Evolutionary conservation across 495 filamentous ascomycete genomes (phyloP).

Genomic region (Cercophora newfieldiana): DNA sequence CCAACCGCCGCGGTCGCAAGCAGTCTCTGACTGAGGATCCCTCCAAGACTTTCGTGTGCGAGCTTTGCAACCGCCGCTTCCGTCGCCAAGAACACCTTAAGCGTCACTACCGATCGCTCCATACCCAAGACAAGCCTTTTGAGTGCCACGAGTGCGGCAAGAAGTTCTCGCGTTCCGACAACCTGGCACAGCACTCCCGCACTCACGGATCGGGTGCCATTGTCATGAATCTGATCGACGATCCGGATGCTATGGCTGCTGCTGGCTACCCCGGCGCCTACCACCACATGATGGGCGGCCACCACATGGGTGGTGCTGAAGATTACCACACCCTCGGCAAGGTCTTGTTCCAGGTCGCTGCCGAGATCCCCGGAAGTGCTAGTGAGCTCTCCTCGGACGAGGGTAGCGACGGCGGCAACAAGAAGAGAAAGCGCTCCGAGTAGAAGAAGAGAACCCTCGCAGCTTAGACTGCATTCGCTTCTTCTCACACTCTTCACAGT

Average conservation of each 20-base stretch:
- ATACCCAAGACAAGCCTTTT: slow-evolving; percentile 98
- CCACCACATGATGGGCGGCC: slow-evolving; percentile 26
- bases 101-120: slow-evolving; percentile 96
- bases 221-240: slow-evolving; percentile 83
- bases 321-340: slow-evolving; percentile 65
- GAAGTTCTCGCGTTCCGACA: slow-evolving; percentile 98
- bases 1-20: slow-evolving; percentile 95
- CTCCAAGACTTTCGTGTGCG: slow-evolving; percentile 97
- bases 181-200: slow-evolving; percentile 91
- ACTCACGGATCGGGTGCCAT: slow-evolving; percentile 91
- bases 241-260: slow-evolving; percentile 53
- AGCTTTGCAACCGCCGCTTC: slow-evolving; percentile 94
- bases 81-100: slow-evolving; percentile 98
- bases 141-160: slow-evolving; percentile 97
- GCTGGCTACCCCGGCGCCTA: slow-evolving; percentile 22
- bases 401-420: slow-evolving; percentile 53
- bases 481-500: slow-evolving; percentile 42
- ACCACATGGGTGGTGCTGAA: slow-evolving; percentile 49
- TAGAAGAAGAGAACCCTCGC: slow-evolving; percentile 27
- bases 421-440: slow-evolving; percentile 76
- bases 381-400: slow-evolving; percentile 57
- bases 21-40: slow-evolving; percentile 98
- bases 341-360: slow-evolving; percentile 74
- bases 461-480: slow-evolving; percentile 30
- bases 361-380: slow-evolving; percentile 62